Percentiles rank a stretch among this genome's conserved stretches.
Conservation (phyloP, 2,329 filamentous ascomycete genomes). For the Fusarium poae region DNA sequence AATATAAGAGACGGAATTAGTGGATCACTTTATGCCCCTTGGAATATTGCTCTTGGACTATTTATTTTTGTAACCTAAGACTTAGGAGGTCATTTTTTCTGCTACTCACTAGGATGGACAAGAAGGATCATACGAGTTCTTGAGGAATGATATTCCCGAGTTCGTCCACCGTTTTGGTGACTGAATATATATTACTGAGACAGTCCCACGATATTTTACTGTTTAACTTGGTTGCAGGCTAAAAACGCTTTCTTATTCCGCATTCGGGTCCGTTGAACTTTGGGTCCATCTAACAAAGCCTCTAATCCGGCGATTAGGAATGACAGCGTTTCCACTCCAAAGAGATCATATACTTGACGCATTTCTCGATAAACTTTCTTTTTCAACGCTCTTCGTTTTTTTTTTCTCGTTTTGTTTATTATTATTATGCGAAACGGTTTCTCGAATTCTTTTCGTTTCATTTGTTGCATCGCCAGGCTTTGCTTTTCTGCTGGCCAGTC, state of each 20-base stretch:
- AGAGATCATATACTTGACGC: constrained; percentile 28
- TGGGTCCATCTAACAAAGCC: constrained; percentile 36
- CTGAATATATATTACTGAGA: constrained; percentile 37
- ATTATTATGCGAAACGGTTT: constrained; percentile 41
- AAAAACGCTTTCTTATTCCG: constrained; percentile 36
- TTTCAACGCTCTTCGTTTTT: constrained; percentile 13
- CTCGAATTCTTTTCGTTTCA: constrained; percentile 23
- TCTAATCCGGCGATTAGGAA: constrained; percentile 36
- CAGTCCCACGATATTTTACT: constrained; percentile 4
- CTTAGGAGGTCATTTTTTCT: too few relatives aligned
- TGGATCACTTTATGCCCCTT: too few relatives aligned
- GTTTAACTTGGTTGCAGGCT: constrained; percentile 32
- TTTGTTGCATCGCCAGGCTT: constrained; percentile 28
- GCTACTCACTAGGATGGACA: constrained; percentile 6
- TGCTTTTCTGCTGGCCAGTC: constrained; percentile 26
- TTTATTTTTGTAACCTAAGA: too few relatives aligned
- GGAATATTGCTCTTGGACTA: too few relatives aligned
- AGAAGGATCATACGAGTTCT: constrained; percentile 17
- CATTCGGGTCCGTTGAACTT: constrained; percentile 37
- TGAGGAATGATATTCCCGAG: constrained; percentile 1
- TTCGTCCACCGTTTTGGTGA: constrained; percentile 33
- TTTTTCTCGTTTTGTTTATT: not conserved
- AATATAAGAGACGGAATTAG: too few relatives aligned
- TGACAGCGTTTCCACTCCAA: constrained; percentile 16
- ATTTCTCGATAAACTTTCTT: constrained; percentile 36